phyloP scores from a whole-genome alignment of 768 basidiomycete genomes.

The Trametopsis cervina region DNA sequence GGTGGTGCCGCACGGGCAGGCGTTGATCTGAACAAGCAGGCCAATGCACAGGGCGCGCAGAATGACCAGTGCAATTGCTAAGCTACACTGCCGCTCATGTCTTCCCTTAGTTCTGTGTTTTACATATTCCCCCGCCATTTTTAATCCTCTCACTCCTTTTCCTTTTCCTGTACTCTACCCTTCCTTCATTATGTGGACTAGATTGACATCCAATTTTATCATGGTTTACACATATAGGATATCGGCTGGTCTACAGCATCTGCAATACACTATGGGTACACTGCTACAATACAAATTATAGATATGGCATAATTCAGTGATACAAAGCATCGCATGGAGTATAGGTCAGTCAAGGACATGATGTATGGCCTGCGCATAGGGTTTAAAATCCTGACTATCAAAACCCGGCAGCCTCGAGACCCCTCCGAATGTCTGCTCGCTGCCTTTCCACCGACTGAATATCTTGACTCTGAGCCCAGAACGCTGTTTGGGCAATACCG shows the following conservation, averaged over 20 bases:
- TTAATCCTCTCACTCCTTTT: conserved; percentile 24
- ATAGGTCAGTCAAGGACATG: not conserved
- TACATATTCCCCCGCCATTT: conserved; percentile 13
- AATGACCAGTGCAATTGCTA: conserved; percentile 77
- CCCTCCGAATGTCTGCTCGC: conserved; percentile 59
- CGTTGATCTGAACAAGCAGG: conserved; percentile 77
- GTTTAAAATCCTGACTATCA: conserved; percentile 22
- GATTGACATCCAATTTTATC: conserved; percentile 12
- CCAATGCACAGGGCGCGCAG: conserved; percentile 41
- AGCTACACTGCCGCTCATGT: conserved; percentile 12
- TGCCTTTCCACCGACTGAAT: conserved; percentile 51
- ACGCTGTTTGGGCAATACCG: conserved; percentile 40
- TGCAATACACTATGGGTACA: not conserved
- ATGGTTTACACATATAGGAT: not conserved
- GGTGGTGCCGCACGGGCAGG: conserved; percentile 47
- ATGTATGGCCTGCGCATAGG: not conserved
- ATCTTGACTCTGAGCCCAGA: conserved; percentile 54
- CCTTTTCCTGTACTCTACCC: conserved; percentile 33
- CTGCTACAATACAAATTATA: no score
- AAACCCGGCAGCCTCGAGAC: conserved; percentile 64
- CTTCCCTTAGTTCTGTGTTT: no score
- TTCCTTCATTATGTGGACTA: conserved; percentile 20
- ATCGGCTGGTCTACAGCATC: not conserved
- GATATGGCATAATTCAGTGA: no score
- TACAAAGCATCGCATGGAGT: not conserved